A percentile compares a stretch with the other conserved stretches of the same genome.
These are phyloP conservation scores for Phytophthora syringae DNA, from an alignment of 352 stramenopile genomes.

Conservation along the genomic window DNA sequence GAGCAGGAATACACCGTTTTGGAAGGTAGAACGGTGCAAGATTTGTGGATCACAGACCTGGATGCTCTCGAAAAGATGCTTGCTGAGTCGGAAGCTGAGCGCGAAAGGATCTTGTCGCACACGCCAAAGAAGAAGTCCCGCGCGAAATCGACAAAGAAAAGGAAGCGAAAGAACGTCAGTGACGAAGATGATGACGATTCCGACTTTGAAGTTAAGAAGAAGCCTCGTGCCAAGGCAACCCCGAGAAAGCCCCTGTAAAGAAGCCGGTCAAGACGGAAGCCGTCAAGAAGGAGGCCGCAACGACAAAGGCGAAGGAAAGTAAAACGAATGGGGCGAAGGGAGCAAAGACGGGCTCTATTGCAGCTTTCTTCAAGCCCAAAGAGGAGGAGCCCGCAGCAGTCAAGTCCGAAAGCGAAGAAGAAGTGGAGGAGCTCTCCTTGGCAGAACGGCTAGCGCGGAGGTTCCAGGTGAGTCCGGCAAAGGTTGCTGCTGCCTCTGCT, in stretches of 20 bases:
- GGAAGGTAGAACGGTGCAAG: slow-evolving; percentile 78
- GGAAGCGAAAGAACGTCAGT: slow-evolving; percentile 53
- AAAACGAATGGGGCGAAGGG: slow-evolving; percentile 32
- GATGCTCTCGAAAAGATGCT: slow-evolving; percentile 87
- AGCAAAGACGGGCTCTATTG: slow-evolving; percentile 45
- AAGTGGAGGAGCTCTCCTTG: slow-evolving; percentile 78
- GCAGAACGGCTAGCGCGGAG: slow-evolving; percentile 70
- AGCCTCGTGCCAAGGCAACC: slow-evolving; percentile 26
- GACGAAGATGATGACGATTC: slow-evolving; percentile 62
- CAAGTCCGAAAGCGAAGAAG: slow-evolving; percentile 55
- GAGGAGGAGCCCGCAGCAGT: slow-evolving; percentile 30
- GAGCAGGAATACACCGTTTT: slow-evolving; percentile 89
- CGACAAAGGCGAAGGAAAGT: slow-evolving; percentile 39
- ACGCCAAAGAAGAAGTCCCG: slow-evolving; percentile 65
- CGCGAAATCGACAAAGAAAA: slow-evolving; percentile 57
- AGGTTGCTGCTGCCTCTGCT: slow-evolving; percentile 37
- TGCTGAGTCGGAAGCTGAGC: slow-evolving; percentile 66
- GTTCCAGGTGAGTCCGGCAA: slow-evolving; percentile 50
- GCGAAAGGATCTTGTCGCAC: slow-evolving; percentile 59
- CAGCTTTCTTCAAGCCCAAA: slow-evolving; percentile 60
- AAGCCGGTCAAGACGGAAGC: slow-evolving; percentile 39
- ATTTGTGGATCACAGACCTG: slow-evolving; percentile 95
- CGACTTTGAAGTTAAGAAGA: slow-evolving; percentile 61
- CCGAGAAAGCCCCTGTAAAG: slow-evolving; percentile 44
- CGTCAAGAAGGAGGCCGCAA: slow-evolving; percentile 35